Percentiles rank a stretch among this genome's conserved stretches.
Evolutionary conservation across 495 filamentous ascomycete genomes (phyloP).

Genomic region (Parachaetomium inaequale): DNA sequence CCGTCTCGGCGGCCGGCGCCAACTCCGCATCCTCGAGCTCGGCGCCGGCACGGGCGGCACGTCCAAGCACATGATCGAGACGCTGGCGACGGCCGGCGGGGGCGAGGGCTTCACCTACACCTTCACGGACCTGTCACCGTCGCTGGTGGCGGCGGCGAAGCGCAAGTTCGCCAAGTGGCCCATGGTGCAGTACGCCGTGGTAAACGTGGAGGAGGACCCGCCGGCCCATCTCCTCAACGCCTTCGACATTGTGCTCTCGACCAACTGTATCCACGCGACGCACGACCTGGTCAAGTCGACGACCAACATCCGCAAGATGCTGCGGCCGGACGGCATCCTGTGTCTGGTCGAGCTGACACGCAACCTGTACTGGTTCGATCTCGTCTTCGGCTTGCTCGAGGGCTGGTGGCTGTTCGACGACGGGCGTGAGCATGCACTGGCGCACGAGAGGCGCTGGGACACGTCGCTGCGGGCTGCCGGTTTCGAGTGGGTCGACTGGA

Average conservation of each 20-base stretch:
- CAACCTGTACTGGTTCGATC: constrained; percentile 41
- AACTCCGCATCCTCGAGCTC: constrained; percentile 46
- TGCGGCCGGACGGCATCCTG: constrained; percentile 25
- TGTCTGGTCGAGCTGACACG: constrained; percentile 39
- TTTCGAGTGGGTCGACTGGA: too few relatives aligned
- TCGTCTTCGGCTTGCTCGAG: constrained; percentile 50
- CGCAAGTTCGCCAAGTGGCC: constrained; percentile 38
- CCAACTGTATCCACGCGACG: too few relatives aligned
- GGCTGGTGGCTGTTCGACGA: constrained; percentile 57
- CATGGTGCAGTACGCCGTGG: constrained; percentile 41
- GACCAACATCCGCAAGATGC: neutral
- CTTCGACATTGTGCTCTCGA: too few relatives aligned
- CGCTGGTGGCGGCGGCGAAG: constrained; percentile 47
- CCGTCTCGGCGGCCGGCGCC: neutral
- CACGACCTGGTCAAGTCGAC: too few relatives aligned
- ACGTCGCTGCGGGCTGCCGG: neutral
- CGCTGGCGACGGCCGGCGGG: constrained; percentile 21
- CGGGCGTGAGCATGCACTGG: constrained; percentile 40
- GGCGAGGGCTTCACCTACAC: constrained; percentile 46
- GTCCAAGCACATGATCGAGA: constrained; percentile 26
- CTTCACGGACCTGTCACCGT: constrained; percentile 50
- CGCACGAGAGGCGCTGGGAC: constrained; percentile 15
- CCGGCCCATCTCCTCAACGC: constrained; percentile 43
- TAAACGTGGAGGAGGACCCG: constrained; percentile 50
- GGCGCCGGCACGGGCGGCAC: constrained; percentile 53